phyloP scores from a whole-genome alignment of 192 early-diverging fungal genomes.

The Blastocladiella britannica region DNA sequence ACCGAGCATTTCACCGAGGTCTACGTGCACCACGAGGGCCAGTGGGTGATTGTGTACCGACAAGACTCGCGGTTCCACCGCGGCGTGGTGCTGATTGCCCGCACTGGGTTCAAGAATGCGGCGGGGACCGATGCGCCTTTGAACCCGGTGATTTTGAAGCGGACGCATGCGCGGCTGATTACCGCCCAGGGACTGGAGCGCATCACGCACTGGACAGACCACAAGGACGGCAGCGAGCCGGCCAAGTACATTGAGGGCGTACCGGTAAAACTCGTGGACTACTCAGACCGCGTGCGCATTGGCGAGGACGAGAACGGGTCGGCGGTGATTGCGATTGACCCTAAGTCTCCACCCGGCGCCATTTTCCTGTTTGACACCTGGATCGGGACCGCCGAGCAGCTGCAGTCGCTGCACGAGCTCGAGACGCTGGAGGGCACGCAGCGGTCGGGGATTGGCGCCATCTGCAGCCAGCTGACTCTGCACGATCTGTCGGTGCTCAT shows the following conservation, averaged over 20 bases:
- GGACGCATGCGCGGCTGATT: slow-evolving; percentile 27
- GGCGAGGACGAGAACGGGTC: background rate
- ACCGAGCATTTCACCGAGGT: slow-evolving; percentile 67
- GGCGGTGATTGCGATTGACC: slow-evolving; percentile 1
- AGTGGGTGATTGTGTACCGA: slow-evolving; percentile 83
- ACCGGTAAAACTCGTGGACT: background rate
- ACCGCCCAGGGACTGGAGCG: slow-evolving; percentile 34
- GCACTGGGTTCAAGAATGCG: slow-evolving; percentile 52
- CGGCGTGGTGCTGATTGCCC: slow-evolving; percentile 77
- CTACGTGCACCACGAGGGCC: slow-evolving; percentile 89
- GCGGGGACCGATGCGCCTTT: slow-evolving; percentile 12
- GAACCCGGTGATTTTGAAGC: slow-evolving; percentile 36
- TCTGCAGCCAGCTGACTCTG: slow-evolving; percentile 19
- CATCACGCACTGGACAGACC: too few relatives aligned
- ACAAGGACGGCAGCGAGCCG: slow-evolving; percentile 8
- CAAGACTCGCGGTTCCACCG: slow-evolving; percentile 74
- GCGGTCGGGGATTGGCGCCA: background rate
- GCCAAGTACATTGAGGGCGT: slow-evolving; percentile 2
- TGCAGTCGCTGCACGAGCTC: background rate
- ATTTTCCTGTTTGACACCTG: slow-evolving; percentile 45
- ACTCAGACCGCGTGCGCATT: slow-evolving; percentile 1
- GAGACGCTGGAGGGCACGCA: background rate
- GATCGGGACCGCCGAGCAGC: slow-evolving; percentile 24
- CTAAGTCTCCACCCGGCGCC: slow-evolving; percentile 38
- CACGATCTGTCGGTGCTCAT: slow-evolving; percentile 69